Conservation (phyloP, 2,329 filamentous ascomycete species). For the Cytospora schulzeri region DNA sequence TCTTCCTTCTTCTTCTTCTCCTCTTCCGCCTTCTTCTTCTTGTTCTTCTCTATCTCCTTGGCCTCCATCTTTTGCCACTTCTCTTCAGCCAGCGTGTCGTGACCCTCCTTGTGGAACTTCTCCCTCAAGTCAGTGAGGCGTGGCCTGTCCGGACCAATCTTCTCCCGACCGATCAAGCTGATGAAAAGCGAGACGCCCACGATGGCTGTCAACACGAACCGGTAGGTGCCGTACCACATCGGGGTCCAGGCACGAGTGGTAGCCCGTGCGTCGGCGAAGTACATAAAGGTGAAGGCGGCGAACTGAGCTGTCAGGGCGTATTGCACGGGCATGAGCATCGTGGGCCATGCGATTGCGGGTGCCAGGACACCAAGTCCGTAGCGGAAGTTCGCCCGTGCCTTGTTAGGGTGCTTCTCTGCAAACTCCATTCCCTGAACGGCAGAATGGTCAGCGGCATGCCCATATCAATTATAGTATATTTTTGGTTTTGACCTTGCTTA, state of each 20-base stretch:
- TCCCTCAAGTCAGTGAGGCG: slow-evolving; percentile 41
- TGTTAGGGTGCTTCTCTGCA: slow-evolving; percentile 65
- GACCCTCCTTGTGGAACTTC: slow-evolving; percentile 42
- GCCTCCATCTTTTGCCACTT: slow-evolving; percentile 51
- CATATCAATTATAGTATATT: no score
- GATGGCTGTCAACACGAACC: slow-evolving; percentile 88
- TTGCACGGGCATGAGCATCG: slow-evolving; percentile 79
- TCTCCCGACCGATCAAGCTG: slow-evolving; percentile 79
- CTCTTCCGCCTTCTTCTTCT: slow-evolving; percentile 43
- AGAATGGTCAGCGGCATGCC: not conserved
- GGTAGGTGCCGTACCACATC: slow-evolving; percentile 84
- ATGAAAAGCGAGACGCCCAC: slow-evolving; percentile 81
- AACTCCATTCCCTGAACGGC: slow-evolving; percentile 70
- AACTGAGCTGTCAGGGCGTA: slow-evolving; percentile 87
- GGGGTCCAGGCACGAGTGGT: slow-evolving; percentile 77
- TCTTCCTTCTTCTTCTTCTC: slow-evolving; percentile 39
- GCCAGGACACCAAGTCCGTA: slow-evolving; percentile 83
- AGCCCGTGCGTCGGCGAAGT: slow-evolving; percentile 80
- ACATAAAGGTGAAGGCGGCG: slow-evolving; percentile 79
- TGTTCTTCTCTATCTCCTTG: slow-evolving; percentile 42
- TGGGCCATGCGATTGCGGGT: slow-evolving; percentile 85
- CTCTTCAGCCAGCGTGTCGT: slow-evolving; percentile 37
- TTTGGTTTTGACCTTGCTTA: slow-evolving; percentile 30
- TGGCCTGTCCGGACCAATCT: slow-evolving; percentile 56
- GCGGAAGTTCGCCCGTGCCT: slow-evolving; percentile 69